Conservation (phyloP, 1,284 basidiomycete genomes). For the Mycosarcoma maydis region DNA sequence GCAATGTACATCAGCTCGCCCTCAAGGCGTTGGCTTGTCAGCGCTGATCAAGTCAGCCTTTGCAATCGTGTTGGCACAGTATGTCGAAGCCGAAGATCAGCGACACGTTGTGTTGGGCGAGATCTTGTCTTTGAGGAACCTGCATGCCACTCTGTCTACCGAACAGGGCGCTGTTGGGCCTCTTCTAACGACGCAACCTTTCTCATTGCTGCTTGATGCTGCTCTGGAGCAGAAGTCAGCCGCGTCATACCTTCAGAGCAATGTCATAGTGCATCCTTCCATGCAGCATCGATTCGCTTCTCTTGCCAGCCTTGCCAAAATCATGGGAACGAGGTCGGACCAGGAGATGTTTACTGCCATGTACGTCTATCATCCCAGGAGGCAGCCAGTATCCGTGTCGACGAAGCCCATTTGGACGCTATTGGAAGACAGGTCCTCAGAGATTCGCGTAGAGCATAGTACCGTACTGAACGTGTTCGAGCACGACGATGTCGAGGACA, state of each 20-base stretch:
- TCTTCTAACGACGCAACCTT: conserved; percentile 12
- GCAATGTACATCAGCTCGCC: background rate
- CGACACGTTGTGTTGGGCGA: conserved; percentile 13
- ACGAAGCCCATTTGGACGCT: background rate
- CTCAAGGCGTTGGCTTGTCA: background rate
- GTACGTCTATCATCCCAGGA: conserved; percentile 21
- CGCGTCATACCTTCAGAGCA: background rate
- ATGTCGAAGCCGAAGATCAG: conserved; percentile 8
- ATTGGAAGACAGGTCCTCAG: background rate
- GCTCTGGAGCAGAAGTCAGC: background rate
- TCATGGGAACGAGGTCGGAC: conserved; percentile 8
- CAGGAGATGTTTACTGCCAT: conserved; percentile 19
- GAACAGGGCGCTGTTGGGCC: conserved; percentile 16
- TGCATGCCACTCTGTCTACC: conserved; percentile 8
- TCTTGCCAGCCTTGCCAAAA: background rate
- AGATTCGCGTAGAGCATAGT: conserved; percentile 18
- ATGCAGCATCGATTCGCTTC: conserved; percentile 4
- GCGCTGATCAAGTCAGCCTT: conserved; percentile 17
- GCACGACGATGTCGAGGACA: background rate
- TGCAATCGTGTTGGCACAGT: conserved; percentile 11
- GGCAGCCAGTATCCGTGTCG: too few relatives aligned
- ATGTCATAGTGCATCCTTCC: background rate
- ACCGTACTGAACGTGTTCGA: conserved; percentile 15
- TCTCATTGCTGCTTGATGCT: conserved; percentile 5
- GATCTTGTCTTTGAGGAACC: conserved; percentile 5